Percentiles rank a stretch among this genome's conserved stretches.
Conservation (phyloP, 805 yeast genomes). For the Barnettozyma pratensis region DNA sequence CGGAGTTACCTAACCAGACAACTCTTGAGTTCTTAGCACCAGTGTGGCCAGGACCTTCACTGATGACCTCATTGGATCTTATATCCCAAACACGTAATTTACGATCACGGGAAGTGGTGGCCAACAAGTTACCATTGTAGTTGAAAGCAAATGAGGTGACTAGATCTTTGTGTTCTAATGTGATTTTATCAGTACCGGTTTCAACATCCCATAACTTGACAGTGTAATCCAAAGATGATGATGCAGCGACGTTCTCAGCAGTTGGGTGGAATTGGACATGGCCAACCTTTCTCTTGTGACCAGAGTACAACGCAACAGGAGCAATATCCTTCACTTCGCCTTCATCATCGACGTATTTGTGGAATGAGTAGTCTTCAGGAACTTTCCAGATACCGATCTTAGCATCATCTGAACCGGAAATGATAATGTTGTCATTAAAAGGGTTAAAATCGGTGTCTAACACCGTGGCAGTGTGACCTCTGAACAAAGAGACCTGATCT, state of each 20-base stretch:
- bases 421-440: constrained; percentile 68
- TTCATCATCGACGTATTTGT: constrained; percentile 46
- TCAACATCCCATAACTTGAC: constrained; percentile 89
- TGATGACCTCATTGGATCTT: constrained; percentile 62
- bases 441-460: constrained; percentile 96
- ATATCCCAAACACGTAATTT: constrained; percentile 89
- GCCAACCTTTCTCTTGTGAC: constrained; percentile 94
- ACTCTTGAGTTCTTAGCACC: constrained; percentile 92
- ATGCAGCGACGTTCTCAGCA: constrained; percentile 81
- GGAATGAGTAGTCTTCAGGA: constrained; percentile 76
- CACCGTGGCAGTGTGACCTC: constrained; percentile 95
- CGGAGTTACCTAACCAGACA: constrained; percentile 83
- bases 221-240: constrained; percentile 85
- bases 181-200: constrained; percentile 62
- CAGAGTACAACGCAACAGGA: constrained; percentile 66
- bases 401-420: constrained; percentile 78
- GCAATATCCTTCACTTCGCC: constrained; percentile 62
- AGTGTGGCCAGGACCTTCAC: constrained; percentile 85
- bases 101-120: constrained; percentile 89
- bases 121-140: constrained; percentile 81
- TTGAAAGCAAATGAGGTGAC: constrained; percentile 92
- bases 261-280: constrained; percentile 87
- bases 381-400: constrained; percentile 83
- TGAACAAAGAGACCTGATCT: constrained; percentile 85
- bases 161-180: constrained; percentile 82